Conservation (phyloP, 2,329 filamentous ascomycete species). For the Calonectria crousiana region DNA sequence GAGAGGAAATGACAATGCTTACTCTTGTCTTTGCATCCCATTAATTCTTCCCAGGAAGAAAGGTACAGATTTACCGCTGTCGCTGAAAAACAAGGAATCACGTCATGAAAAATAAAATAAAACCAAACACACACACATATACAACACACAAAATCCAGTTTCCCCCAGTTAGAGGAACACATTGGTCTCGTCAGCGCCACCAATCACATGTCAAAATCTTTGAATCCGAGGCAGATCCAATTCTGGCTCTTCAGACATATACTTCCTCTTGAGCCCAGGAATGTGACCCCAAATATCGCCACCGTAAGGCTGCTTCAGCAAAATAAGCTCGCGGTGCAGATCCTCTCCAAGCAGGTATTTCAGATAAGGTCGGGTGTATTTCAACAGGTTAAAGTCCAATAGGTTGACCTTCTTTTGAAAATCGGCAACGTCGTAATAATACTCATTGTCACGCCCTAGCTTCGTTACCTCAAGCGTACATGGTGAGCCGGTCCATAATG, state of each 20-base stretch:
- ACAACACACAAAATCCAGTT: neutral
- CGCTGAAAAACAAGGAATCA: neutral
- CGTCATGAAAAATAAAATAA: neutral
- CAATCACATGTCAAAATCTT: neutral
- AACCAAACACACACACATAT: neutral
- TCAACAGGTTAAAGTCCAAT: neutral
- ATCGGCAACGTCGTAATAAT: neutral
- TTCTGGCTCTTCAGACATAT: neutral
- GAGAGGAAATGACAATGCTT: neutral
- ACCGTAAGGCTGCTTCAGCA: neutral
- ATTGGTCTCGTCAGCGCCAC: neutral
- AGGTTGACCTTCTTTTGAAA: neutral
- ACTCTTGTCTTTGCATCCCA: neutral
- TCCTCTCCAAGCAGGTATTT: constrained; percentile 1
- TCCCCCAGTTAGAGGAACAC: neutral
- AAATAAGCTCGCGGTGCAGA: constrained; percentile 11
- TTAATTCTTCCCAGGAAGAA: neutral
- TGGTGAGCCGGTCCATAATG: neutral
- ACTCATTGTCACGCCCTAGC: neutral
- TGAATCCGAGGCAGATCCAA: neutral
- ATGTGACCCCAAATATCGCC: neutral
- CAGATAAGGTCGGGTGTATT: neutral
- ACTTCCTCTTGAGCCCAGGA: neutral
- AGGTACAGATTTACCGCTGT: neutral
- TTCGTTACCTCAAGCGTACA: neutral